These are phyloP conservation scores for Carex arenaria DNA, from an alignment of 202 grass and related monocot genomes.

Conservation along the genomic window DNA sequence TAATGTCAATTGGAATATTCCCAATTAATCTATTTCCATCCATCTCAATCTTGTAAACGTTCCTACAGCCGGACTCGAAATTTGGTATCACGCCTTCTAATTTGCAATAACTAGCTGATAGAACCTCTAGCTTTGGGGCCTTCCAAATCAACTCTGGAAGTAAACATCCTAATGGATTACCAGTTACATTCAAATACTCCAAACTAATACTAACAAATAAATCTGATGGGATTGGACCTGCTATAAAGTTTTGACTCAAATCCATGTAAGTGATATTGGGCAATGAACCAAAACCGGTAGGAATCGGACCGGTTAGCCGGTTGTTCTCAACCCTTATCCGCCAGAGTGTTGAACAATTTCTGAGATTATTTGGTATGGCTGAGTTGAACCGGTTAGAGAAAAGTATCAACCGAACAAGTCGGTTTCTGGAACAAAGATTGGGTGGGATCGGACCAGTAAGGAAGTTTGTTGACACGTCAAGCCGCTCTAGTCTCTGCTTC, in stretches of 20 bases:
- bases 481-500: constrained; percentile 37
- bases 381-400: constrained; percentile 74
- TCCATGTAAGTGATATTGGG: constrained; percentile 83
- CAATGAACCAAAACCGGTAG: constrained; percentile 49
- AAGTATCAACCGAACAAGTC: constrained; percentile 69
- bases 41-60: constrained; percentile 70
- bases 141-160: constrained; percentile 46
- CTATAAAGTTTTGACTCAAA: constrained; percentile 61
- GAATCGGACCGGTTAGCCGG: constrained; percentile 49
- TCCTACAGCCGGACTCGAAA: constrained; percentile 54
- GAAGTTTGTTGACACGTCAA: constrained; percentile 77
- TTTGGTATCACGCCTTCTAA: constrained; percentile 44
- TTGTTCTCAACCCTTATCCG: constrained; percentile 64
- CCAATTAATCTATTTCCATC: constrained; percentile 54
- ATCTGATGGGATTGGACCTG: constrained; percentile 45
- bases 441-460: constrained; percentile 61
- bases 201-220: constrained; percentile 41
- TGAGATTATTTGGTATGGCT: constrained; percentile 48
- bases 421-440: constrained; percentile 42
- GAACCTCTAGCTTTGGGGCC: constrained; percentile 52
- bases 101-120: constrained; percentile 46
- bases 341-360: constrained; percentile 69
- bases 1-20: constrained; percentile 47
- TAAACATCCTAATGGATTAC: constrained; percentile 48
- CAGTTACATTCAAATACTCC: constrained; percentile 73